A percentile compares a stretch with the other conserved stretches of the same genome.
Conservation (phyloP, 176 grass and related monocot species). For the Avena eriantha region DNA sequence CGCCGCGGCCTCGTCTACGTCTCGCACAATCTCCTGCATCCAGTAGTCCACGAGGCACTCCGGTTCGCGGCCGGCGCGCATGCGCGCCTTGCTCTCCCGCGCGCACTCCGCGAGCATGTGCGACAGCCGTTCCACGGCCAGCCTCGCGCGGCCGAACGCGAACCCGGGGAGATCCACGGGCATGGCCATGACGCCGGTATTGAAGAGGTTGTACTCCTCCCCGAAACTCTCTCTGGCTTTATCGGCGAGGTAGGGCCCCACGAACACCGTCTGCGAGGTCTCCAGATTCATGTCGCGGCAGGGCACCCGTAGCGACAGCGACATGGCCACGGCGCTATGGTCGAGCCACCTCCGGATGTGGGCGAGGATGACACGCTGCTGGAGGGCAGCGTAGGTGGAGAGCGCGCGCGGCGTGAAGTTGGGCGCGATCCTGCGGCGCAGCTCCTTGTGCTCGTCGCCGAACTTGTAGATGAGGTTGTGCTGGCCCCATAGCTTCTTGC, state of each 20-base stretch:
- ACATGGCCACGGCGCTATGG: too few relatives aligned
- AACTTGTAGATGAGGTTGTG: too few relatives aligned
- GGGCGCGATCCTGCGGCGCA: too few relatives aligned
- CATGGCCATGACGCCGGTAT: conserved; percentile 68
- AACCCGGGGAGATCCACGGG: conserved; percentile 24
- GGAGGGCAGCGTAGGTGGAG: too few relatives aligned
- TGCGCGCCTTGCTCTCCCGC: not conserved
- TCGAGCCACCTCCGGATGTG: too few relatives aligned
- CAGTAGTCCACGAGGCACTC: conserved; percentile 81
- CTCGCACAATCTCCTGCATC: conserved; percentile 72
- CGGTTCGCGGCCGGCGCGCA: conserved; percentile 58
- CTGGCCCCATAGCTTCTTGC: too few relatives aligned
- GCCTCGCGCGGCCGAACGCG: conserved; percentile 43
- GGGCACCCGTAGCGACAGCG: too few relatives aligned
- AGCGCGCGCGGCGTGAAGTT: too few relatives aligned
- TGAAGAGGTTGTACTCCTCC: conserved; percentile 74
- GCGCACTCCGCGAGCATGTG: conserved; percentile 56
- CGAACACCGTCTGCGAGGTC: conserved; percentile 87
- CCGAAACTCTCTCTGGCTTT: conserved; percentile 59
- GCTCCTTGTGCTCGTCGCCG: too few relatives aligned
- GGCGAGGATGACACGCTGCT: too few relatives aligned
- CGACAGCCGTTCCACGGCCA: conserved; percentile 62
- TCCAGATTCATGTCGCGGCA: conserved; percentile 1
- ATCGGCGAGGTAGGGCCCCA: conserved; percentile 59
- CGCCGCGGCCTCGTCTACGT: conserved; percentile 51